Evolutionary conservation across 2,329 filamentous ascomycete genomes (phyloP), one percentile per base, ranked within the genome.

Genomic region (Beauveria medogensis): DNA sequence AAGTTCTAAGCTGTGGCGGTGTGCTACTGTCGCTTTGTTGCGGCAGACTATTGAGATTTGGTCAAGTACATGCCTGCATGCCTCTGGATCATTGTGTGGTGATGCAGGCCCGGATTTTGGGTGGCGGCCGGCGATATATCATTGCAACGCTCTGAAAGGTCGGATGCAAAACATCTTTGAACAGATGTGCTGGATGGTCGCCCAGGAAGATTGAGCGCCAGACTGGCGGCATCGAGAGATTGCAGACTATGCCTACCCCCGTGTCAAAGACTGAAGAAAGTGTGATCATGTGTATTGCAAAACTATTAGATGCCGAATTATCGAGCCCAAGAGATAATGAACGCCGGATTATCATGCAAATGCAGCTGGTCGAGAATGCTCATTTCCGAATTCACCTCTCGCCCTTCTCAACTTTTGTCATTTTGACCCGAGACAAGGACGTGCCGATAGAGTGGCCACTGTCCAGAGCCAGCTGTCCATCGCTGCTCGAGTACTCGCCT

Each of bases 401-500:
- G 16, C 10, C 18, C 34, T 30, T 22, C 6, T 51, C 34, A n/a
- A 18, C 22, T 16, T 43, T 34, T 18, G 34, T 43, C 20, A 20
- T n/a, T 4, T 7, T 5, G 37, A 8, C 47, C 16, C 3, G 24
- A 3, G 47, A 18, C 18, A 5, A 8, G 16, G 37, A 6, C 14
- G 16, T 20, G 5, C 18, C 16, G 5, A 37, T 20, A 22, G 26
- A 22, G n/a, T 3, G 26, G 3, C 26, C 26, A 12, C 37, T 30
- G 12, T 43, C 55, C 16, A 46, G 18, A 20, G 50, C 44, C 9
- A 61, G 24, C 44, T 55, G 52, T n/a, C 59, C 52, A 5, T 61
- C 52, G 34, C 59, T 61, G 34, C 59, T 55, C 44, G 59, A 61
- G 44, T 51, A 61, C 12, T 55, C 52, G 20, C 66, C 66, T n/a